Evolutionary conservation across 2,329 filamentous ascomycete genomes (phyloP).

Genomic region (Aspergillus brasiliensis): DNA sequence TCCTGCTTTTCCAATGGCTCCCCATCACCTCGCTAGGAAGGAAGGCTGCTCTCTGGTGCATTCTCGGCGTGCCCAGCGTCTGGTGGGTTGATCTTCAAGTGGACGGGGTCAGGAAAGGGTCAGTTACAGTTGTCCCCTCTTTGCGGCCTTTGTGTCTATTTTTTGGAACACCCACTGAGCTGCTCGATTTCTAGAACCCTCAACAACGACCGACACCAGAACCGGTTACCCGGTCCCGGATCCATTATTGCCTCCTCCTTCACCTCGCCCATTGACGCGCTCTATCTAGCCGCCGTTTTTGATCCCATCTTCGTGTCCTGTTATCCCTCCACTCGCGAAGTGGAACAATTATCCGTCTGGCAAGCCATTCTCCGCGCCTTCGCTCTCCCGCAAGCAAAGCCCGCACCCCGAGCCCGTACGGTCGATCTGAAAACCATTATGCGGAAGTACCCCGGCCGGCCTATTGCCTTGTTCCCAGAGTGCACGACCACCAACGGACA

Average conservation of each 20-base stretch:
- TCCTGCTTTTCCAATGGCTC: conserved; percentile 79
- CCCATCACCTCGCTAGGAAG: conserved; percentile 69
- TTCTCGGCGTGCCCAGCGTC: conserved; percentile 85
- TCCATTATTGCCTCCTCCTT: conserved; percentile 87
- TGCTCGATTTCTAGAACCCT: conserved; percentile 55
- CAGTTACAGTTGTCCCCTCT: not conserved
- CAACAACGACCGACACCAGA: conserved; percentile 66
- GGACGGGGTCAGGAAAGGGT: conserved; percentile 92
- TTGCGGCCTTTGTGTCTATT: not conserved
- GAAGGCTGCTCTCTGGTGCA: conserved; percentile 83
- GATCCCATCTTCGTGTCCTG: conserved; percentile 90
- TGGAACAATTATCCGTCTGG: conserved; percentile 76
- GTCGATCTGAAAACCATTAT: conserved; percentile 67
- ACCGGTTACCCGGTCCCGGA: conserved; percentile 75
- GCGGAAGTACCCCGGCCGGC: conserved; percentile 68
- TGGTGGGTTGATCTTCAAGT: conserved; percentile 99
- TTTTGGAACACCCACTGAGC: not conserved
- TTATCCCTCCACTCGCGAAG: conserved; percentile 72
- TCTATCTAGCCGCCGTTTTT: conserved; percentile 95
- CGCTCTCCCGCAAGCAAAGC: conserved; percentile 55
- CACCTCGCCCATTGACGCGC: conserved; percentile 86
- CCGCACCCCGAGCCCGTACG: conserved; percentile 53
- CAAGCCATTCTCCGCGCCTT: conserved; percentile 75
- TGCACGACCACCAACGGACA: conserved; percentile 92
- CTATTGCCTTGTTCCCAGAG: conserved; percentile 88